Percentiles rank a stretch among this genome's conserved stretches.
These are phyloP conservation scores for Aspergillus cavernicola DNA, from an alignment of 495 filamentous ascomycete species.

Conservation along the genomic window DNA sequence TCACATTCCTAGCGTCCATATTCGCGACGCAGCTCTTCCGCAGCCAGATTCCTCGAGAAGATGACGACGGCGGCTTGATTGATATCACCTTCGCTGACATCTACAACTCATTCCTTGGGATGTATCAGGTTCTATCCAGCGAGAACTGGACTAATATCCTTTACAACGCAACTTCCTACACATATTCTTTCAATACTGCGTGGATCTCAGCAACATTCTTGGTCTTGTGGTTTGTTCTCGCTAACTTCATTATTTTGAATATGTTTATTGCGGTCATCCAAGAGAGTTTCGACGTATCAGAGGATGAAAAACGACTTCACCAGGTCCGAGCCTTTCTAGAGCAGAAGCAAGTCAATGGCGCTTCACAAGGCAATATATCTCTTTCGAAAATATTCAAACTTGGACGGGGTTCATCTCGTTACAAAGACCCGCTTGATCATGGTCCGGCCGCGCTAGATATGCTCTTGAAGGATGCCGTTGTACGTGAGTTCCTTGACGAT, in stretches of 20 bases:
- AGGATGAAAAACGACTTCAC: constrained; percentile 95
- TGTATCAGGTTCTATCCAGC: constrained; percentile 98
- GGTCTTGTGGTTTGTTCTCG: constrained; percentile 91
- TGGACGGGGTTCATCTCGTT: constrained; percentile 57
- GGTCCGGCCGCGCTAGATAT: constrained; percentile 86
- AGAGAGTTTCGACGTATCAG: constrained; percentile 99
- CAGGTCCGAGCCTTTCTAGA: constrained; percentile 93
- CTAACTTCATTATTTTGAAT: constrained; percentile 95
- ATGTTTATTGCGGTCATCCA: constrained; percentile 99
- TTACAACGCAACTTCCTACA: constrained; percentile 73
- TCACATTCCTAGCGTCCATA: constrained; percentile 89
- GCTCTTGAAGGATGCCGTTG: constrained; percentile 92
- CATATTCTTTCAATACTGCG: constrained; percentile 58
- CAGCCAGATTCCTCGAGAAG: constrained; percentile 64
- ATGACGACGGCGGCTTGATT: constrained; percentile 53
- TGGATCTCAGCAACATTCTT: constrained; percentile 96
- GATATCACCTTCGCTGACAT: constrained; percentile 80
- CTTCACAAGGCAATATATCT: constrained; percentile 67
- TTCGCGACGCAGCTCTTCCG: constrained; percentile 93
- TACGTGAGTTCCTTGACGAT: constrained; percentile 91
- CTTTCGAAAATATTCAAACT: constrained; percentile 85
- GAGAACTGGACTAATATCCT: constrained; percentile 92
- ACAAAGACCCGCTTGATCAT: constrained; percentile 82
- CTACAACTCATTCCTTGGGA: constrained; percentile 92
- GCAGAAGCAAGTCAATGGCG: constrained; percentile 75